Evolutionary conservation across 2,329 filamentous ascomycete genomes (phyloP).

Genomic region (Raffaelea ambrosiae): DNA sequence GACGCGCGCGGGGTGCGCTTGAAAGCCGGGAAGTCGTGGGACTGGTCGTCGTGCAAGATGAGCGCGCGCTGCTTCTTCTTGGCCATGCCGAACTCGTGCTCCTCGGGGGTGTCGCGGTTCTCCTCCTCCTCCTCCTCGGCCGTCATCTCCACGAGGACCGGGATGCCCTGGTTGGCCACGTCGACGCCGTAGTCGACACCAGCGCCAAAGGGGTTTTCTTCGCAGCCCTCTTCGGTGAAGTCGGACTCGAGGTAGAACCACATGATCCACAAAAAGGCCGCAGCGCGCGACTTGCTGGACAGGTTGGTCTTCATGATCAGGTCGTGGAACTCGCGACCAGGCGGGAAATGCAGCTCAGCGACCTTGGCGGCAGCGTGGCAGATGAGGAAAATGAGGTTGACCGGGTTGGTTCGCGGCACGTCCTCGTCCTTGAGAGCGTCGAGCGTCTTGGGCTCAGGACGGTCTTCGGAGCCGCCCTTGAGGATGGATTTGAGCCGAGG

Average conservation of each 20-base stretch:
- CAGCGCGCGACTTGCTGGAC: slow-evolving; percentile 73
- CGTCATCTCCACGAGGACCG: slow-evolving; percentile 56
- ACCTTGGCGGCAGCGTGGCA: slow-evolving; percentile 84
- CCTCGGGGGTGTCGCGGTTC: slow-evolving; percentile 65
- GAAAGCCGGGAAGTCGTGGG: slow-evolving; percentile 50
- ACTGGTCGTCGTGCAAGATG: slow-evolving; percentile 69
- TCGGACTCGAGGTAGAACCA: slow-evolving; percentile 99
- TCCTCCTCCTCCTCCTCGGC: slow-evolving; percentile 57
- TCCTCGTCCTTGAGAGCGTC: slow-evolving; percentile 66
- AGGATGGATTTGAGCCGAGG: slow-evolving; percentile 93
- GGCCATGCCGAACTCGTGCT: slow-evolving; percentile 60
- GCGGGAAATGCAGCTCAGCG: slow-evolving; percentile 84
- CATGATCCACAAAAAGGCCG: slow-evolving; percentile 93
- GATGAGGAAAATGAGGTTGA: slow-evolving; percentile 94
- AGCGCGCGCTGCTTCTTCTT: slow-evolving; percentile 68
- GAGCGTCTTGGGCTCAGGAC: slow-evolving; percentile 71
- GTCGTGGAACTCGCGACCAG: slow-evolving; percentile 85
- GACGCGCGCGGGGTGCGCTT: slow-evolving; percentile 42
- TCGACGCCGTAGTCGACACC: slow-evolving; percentile 58
- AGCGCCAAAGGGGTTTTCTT: slow-evolving; percentile 81
- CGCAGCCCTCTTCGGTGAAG: slow-evolving; percentile 78
- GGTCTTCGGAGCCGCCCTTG: slow-evolving; percentile 91
- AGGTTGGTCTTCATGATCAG: slow-evolving; percentile 85
- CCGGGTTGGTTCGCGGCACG: slow-evolving; percentile 79
- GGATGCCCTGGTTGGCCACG: slow-evolving; percentile 61